Evolutionary conservation across 495 filamentous ascomycete species (phyloP).

Genomic region (Hypoxylon fragiforme): DNA sequence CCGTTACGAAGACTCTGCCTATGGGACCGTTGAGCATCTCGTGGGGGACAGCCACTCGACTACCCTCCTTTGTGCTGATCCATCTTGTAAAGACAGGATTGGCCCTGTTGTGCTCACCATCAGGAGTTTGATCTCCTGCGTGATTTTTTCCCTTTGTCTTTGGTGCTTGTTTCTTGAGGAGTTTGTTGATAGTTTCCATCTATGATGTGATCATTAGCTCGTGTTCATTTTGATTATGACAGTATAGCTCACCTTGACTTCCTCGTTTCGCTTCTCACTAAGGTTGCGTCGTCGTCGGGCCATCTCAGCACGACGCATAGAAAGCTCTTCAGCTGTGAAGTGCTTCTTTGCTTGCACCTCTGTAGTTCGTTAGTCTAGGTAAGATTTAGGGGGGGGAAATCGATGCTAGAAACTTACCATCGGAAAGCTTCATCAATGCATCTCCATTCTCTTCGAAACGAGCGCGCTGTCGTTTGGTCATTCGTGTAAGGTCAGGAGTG

Average conservation of each 20-base stretch:
- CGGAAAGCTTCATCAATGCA: slow-evolving; percentile 74
- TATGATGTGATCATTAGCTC: slow-evolving; percentile 39
- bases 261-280: slow-evolving; percentile 97
- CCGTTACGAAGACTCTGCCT: slow-evolving; percentile 61
- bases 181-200: slow-evolving; percentile 99
- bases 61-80: slow-evolving; percentile 72
- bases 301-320: slow-evolving; percentile 96
- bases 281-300: slow-evolving; percentile 91
- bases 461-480: slow-evolving; percentile 85
- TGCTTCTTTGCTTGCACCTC: slow-evolving; percentile 93
- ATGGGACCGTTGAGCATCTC: slow-evolving; percentile 76
- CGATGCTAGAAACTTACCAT: slow-evolving; percentile 47
- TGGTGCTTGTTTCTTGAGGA: slow-evolving; percentile 92
- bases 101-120: slow-evolving; percentile 53
- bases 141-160: slow-evolving; percentile 66
- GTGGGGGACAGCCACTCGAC: slow-evolving; percentile 71
- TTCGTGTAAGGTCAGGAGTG: slow-evolving; percentile 78
- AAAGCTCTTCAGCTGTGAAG: slow-evolving; percentile 90
- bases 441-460: slow-evolving; percentile 65
- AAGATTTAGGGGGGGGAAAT: not conserved
- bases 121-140: slow-evolving; percentile 60
- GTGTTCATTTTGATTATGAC: not conserved
- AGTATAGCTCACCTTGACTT: slow-evolving; percentile 79
- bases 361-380: slow-evolving; percentile 44
- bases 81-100: slow-evolving; percentile 77